These are phyloP conservation scores for Rhynchosporium secalis DNA, from an alignment of 2,329 filamentous ascomycete species.

Conservation along the genomic window DNA sequence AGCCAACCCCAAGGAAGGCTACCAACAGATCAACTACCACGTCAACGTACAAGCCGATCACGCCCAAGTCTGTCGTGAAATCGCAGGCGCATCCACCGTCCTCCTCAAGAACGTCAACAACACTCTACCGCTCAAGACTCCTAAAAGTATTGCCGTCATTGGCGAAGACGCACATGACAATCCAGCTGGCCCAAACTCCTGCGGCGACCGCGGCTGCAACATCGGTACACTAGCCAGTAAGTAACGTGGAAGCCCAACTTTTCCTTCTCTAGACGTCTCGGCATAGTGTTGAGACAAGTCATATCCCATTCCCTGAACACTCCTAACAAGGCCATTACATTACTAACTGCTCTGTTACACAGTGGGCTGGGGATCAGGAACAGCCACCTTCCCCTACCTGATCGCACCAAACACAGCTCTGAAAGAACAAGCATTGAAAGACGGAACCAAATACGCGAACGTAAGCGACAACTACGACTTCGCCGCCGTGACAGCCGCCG, in stretches of 20 bases:
- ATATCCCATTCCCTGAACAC: too few species aligned
- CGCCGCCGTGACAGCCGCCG: slow-evolving; percentile 59
- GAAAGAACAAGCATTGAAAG: slow-evolving; percentile 59
- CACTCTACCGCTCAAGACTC: slow-evolving; percentile 71
- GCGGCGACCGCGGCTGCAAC: slow-evolving; percentile 55
- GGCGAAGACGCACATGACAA: slow-evolving; percentile 83
- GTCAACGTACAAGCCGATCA: slow-evolving; percentile 80
- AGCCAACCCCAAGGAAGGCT: slow-evolving; percentile 6
- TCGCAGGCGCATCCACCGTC: slow-evolving; percentile 79
- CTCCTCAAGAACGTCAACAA: slow-evolving; percentile 79
- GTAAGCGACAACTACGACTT: slow-evolving; percentile 61
- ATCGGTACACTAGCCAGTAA: slow-evolving; percentile 56
- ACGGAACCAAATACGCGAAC: slow-evolving; percentile 62
- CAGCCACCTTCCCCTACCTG: slow-evolving; percentile 72
- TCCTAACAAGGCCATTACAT: too few species aligned
- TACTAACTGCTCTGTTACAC: too few species aligned
- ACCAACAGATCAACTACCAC: slow-evolving; percentile 67
- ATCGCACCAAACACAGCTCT: slow-evolving; percentile 73
- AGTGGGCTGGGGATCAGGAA: slow-evolving; percentile 80
- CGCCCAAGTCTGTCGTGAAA: slow-evolving; percentile 70
- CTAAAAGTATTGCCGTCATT: slow-evolving; percentile 73
- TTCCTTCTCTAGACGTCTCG: too few species aligned
- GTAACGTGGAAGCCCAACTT: too few species aligned
- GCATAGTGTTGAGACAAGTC: too few species aligned
- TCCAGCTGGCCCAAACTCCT: slow-evolving; percentile 75